These are phyloP conservation scores for Penicillium odoratum DNA, from an alignment of 495 filamentous ascomycete genomes.

Conservation along the genomic window DNA sequence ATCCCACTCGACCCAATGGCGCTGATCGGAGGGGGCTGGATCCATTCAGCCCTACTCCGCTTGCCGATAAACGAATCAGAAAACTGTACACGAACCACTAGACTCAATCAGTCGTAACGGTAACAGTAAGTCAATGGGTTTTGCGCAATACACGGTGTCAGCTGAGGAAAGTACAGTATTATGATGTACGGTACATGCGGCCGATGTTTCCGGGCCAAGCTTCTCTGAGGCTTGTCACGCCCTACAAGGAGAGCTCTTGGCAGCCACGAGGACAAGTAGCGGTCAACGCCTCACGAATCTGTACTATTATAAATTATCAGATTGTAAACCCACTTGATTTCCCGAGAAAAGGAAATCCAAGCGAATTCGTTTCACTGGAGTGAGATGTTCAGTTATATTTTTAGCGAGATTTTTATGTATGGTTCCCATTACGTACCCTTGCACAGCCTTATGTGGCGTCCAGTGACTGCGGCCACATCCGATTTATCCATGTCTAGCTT, in stretches of 20 bases:
- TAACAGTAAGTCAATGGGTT: constrained; percentile 7
- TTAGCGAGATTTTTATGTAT: background rate
- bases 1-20: constrained; percentile 20
- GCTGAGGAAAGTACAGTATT: constrained; percentile 2
- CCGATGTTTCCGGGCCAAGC: constrained; percentile 31
- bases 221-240: constrained; percentile 34
- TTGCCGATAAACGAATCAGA: constrained; percentile 11
- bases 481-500: background rate
- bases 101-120: constrained; percentile 1
- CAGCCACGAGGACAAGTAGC: constrained; percentile 21
- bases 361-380: background rate
- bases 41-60: constrained; percentile 28
- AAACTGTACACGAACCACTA: constrained; percentile 1
- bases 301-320: background rate
- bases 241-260: constrained; percentile 22
- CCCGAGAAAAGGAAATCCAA: background rate
- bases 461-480: constrained; percentile 1
- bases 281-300: constrained; percentile 8
- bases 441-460: constrained; percentile 6
- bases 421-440: constrained; percentile 7
- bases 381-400: background rate
- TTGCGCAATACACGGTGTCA: constrained; percentile 12
- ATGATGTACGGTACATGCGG: background rate
- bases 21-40: constrained; percentile 21
- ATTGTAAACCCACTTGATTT: background rate